Conservation (phyloP, 371 early-diverging fungal genomes). For the Apophysomyces trapeziformis region DNA sequence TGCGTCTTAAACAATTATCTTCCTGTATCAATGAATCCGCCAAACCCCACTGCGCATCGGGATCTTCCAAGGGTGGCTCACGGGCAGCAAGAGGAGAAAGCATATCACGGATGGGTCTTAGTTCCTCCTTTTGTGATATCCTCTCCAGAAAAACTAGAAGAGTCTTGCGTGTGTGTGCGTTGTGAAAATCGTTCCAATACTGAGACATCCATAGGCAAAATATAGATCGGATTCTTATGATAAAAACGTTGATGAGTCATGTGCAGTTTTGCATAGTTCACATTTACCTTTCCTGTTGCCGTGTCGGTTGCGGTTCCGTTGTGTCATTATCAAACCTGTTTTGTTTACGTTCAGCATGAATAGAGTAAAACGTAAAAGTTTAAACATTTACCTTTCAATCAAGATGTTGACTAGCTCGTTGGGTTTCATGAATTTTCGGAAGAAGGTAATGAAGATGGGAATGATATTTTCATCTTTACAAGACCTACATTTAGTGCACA, state of each 20-base stretch:
- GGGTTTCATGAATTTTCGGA: slow-evolving; percentile 62
- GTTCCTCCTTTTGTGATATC: slow-evolving; percentile 36
- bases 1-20: neutral
- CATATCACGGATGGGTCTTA: slow-evolving; percentile 47
- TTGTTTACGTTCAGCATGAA: neutral
- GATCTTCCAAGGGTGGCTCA: slow-evolving; percentile 46
- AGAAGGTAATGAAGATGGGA: slow-evolving; percentile 59
- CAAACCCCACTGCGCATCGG: slow-evolving; percentile 50
- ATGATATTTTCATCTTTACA: slow-evolving; percentile 42
- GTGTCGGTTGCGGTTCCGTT: slow-evolving; percentile 34
- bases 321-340: slow-evolving; percentile 43
- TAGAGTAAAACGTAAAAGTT: neutral
- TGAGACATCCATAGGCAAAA: slow-evolving; percentile 53
- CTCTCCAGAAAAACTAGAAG: slow-evolving; percentile 50
- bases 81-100: slow-evolving; percentile 46
- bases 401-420: slow-evolving; percentile 49
- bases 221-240: slow-evolving; percentile 47
- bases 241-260: slow-evolving; percentile 17
- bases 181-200: slow-evolving; percentile 60
- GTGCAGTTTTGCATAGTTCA: neutral
- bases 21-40: slow-evolving; percentile 31
- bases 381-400: slow-evolving; percentile 41
- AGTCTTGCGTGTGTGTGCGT: slow-evolving; percentile 50
- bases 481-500: neutral
- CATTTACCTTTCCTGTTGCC: slow-evolving; percentile 40